Base-by-base conservation (phyloP, 495 filamentous ascomycete species). In the Penicillium roqueforti region DNA sequence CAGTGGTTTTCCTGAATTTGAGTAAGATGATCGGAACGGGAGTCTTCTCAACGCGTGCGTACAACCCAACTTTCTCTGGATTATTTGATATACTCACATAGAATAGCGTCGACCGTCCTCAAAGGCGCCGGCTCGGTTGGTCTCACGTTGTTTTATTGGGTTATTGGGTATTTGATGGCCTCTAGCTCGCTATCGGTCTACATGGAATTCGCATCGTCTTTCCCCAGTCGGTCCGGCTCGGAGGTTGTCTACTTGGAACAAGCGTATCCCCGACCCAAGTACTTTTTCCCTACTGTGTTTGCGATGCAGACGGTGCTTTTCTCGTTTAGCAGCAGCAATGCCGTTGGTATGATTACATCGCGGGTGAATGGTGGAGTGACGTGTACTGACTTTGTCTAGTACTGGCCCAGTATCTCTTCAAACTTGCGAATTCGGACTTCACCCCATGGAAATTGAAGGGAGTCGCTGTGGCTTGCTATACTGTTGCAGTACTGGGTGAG, bases 231-330 rank as follows among this genome's bases (percentile, higher is more conserved):
- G 18, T 85, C 82, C 3, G 84, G 83, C 3, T 74, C 80, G 0
- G 81, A 87, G 54, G 82, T 84, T 7, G 82, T 84, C 4, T 87
- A 85, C 51, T 74, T 86, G 1, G 84, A 87, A 60, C 83, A 86
- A 59, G 77, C 81, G 3, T 87, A 76, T 56, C 83, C 82, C 1
- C 68, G 80, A 20, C 84, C 84, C 3, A 76, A 71, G 40, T 83
- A 82, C 54, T 74, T 87, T 41, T 80, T 86, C 29, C 82, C 83
- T 0, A 80, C 79, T 0, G 67, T 81, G 1, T 86, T 84, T 59
- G 83, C 83, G 1, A 74, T 84, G 32, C 78, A 81, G 56, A 70
- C 76, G 1, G 80, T 86, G 1, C 48, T 82, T 1, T 71, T 87
- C 8, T 84, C 83, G 0, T 86, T 86, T 53, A 80, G 75, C 48